Base-by-base conservation (phyloP, 164 flowering plant species). In the Dillenia suffruticosa region DNA sequence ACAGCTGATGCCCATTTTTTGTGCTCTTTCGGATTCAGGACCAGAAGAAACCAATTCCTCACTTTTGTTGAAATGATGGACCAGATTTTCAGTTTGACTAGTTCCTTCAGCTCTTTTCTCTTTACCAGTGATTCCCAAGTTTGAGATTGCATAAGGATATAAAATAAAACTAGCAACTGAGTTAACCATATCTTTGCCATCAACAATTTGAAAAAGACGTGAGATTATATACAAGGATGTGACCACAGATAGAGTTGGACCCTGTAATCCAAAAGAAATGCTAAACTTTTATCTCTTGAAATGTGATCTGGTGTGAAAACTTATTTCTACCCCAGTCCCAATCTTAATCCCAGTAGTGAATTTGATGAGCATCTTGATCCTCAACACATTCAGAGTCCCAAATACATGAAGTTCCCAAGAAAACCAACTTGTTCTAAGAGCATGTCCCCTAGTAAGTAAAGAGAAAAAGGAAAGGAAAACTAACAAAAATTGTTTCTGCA, bases 151-250 rank as follows among this genome's bases (percentile, higher is more conserved):
- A 47, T 60, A 74, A 59, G 79, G 74, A 64, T 68, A 76, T 45
- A 82, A 46, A 68, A 78, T 22, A 58, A 57, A 65, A 64, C 64
- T 62, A 22, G 85, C 87, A 44, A 83, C 81, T 24, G 66, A 47
- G 58, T 85, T 76, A 52, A 70, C 58, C 54, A 83, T 26, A 62
- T 57, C 57, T 69, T 73, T 75, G 58, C 63, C 82, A 61, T 74
- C 84, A 68, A 85, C 63, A 74, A 85, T 73, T 78, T 83, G 87
- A 63, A 85, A 74, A 70, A 85, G 77, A 46, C 79, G 79, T 54
- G 76, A 76, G 70, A 85, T 60, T 51, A 83, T 51, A 63, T 75
- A 85, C 49, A 85, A 61, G 67, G 84, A 83, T 51, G 86, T 77
- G 76, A 78, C 58, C 24, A 75, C 59, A 54, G 87, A 85, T 46